Conservation (phyloP, 306 rosid species). For the Dryas alaskensis region DNA sequence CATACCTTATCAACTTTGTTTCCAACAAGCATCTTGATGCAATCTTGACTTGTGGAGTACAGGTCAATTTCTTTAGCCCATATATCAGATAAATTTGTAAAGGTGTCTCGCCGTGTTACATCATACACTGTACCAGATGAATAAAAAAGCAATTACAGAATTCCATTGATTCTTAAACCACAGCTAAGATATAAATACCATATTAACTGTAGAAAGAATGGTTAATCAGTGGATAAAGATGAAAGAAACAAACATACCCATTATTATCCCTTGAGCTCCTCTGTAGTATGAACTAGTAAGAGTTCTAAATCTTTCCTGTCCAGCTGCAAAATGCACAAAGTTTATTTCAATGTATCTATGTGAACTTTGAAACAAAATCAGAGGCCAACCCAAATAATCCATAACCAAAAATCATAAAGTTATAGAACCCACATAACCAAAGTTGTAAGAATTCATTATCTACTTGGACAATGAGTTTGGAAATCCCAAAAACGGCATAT, state of each 20-base stretch:
- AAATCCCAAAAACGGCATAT: not conserved
- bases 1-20: slow-evolving; percentile 75
- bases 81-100: slow-evolving; percentile 75
- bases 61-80: slow-evolving; percentile 83
- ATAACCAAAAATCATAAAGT: not conserved
- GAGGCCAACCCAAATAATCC: not conserved
- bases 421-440: not conserved
- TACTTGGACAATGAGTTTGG: not conserved
- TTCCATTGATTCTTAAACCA: not conserved
- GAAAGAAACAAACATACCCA: slow-evolving; percentile 50
- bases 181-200: not conserved
- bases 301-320: slow-evolving; percentile 86
- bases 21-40: slow-evolving; percentile 83
- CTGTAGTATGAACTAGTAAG: slow-evolving; percentile 85
- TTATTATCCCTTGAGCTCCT: slow-evolving; percentile 85
- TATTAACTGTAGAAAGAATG: not conserved
- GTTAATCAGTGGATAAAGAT: not conserved
- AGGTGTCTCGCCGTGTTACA: slow-evolving; percentile 63
- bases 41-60: slow-evolving; percentile 74
- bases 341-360: not conserved
- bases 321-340: slow-evolving; percentile 47
- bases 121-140: slow-evolving; percentile 55
- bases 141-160: not conserved
- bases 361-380: slow-evolving; percentile 12
- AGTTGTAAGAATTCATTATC: not conserved